Evolutionary conservation across 345 rosid species (phyloP).

Genomic region (Acer saccharum): DNA sequence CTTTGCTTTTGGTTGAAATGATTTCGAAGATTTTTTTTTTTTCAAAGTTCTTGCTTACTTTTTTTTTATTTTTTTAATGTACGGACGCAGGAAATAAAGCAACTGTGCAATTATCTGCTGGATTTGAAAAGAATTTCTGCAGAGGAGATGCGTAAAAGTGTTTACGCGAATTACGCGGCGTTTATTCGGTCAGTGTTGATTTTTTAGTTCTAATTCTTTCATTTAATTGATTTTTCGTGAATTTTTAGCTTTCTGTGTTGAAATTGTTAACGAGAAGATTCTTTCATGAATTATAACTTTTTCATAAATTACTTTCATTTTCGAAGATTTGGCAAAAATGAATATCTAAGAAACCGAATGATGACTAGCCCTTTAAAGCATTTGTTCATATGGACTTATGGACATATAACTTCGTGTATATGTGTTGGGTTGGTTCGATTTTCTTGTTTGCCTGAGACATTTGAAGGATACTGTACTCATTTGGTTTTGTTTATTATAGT

Average conservation of each 20-base stretch:
- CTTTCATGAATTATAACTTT: neutral
- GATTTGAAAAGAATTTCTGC: constrained; percentile 98
- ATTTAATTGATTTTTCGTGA: neutral
- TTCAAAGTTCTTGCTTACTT: neutral
- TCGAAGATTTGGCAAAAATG: neutral
- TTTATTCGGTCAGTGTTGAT: constrained; percentile 71
- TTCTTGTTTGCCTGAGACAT: too few species aligned
- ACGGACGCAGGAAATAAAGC: constrained; percentile 79
- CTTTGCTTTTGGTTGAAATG: neutral
- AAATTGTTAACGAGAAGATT: neutral
- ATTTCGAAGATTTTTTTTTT: neutral
- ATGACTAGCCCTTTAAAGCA: neutral
- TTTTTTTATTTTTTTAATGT: neutral
- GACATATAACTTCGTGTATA: neutral
- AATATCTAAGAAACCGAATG: neutral
- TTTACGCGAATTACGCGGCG: constrained; percentile 95
- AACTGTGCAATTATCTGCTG: constrained; percentile 74
- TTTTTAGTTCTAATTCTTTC: neutral
- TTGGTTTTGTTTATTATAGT: neutral
- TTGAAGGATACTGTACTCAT: too few species aligned
- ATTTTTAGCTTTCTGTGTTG: neutral
- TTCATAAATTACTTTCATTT: neutral
- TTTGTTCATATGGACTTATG: neutral
- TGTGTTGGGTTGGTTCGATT: neutral
- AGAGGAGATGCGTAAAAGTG: constrained; percentile 98